Evolutionary conservation across 495 filamentous ascomycete species (phyloP), one percentile per base, ranked within the genome.

Genomic region (Penicillium paradoxum): DNA sequence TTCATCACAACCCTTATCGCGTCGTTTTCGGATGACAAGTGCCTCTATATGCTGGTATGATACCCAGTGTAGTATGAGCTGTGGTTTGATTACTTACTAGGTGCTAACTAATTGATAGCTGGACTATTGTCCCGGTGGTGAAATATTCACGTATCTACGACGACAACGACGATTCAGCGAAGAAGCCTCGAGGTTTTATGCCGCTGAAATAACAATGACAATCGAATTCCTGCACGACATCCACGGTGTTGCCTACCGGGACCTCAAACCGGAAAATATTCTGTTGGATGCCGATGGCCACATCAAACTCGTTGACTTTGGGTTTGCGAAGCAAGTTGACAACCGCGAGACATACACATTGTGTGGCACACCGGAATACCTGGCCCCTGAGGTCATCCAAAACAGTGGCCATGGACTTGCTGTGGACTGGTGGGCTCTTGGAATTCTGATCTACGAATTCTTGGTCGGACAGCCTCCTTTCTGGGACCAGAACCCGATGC

Each of bases 401-500:
- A 95, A 91, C 66, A 92, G 90, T 63, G 91, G 91, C 13, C 93
- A 98, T 64, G 91, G 89, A 25, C 89, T 89, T 32, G 92, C 93
- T 0, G 93, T 98, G n/a, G 93, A 98, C 70, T 98, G 93, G 93
- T 98, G 93, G 93, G 95, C 93, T 6, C 76, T 97, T 55, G 93
- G 93, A 6, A 95, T 98, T 56, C 70, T 98, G 45, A 89, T 97
- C 49, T 97, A 95, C 67, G 93, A 98, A 65, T 96, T 98, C 62
- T 75, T 97, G 22, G 90, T 93, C 3, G 93, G 93, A 32, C 95
- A 96, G 61, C 93, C 93, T 6, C 93, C 93, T 2, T 98, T 98
- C 69, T 98, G 92, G 88, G 89, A 96, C 64, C 83, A 89, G 45
- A 96, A 93, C 59, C 91, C 91, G 0, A 93, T 97, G 63, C 91